Conservation (phyloP, 352 stramenopile species). For the Globisporangium ultimum region DNA sequence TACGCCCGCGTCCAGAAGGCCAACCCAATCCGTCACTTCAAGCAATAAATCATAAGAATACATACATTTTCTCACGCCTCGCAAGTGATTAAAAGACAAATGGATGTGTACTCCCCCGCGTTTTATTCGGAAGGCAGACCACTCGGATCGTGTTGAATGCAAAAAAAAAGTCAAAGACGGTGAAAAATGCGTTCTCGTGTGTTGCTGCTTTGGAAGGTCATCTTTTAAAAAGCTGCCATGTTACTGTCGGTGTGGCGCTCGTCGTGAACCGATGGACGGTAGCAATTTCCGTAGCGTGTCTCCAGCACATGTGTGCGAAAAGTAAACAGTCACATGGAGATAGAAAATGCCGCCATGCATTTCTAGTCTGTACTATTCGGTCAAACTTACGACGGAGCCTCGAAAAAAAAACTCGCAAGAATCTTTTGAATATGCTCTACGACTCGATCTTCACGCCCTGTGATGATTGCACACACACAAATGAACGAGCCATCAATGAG, state of each 20-base stretch:
- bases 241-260: too few relatives aligned
- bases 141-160: too few relatives aligned
- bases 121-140: neutral
- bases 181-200: too few relatives aligned
- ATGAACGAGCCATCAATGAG: neutral
- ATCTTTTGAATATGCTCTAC: neutral
- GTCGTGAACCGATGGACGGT: too few relatives aligned
- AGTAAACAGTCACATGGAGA: neutral
- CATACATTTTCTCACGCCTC: conserved; percentile 9
- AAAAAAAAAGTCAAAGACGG: too few relatives aligned
- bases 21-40: conserved; percentile 83
- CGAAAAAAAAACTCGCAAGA: neutral
- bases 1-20: conserved; percentile 79
- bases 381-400: neutral
- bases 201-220: too few relatives aligned
- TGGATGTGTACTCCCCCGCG: neutral
- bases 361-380: neutral
- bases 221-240: too few relatives aligned
- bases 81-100: neutral
- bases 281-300: too few relatives aligned
- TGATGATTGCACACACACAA: neutral
- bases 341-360: neutral
- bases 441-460: conserved; percentile 15
- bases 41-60: conserved; percentile 46
- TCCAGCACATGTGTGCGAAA: neutral